Evolutionary conservation across 306 rosid genomes (phyloP).

Genomic region (Cotoneaster glaucophyllus): DNA sequence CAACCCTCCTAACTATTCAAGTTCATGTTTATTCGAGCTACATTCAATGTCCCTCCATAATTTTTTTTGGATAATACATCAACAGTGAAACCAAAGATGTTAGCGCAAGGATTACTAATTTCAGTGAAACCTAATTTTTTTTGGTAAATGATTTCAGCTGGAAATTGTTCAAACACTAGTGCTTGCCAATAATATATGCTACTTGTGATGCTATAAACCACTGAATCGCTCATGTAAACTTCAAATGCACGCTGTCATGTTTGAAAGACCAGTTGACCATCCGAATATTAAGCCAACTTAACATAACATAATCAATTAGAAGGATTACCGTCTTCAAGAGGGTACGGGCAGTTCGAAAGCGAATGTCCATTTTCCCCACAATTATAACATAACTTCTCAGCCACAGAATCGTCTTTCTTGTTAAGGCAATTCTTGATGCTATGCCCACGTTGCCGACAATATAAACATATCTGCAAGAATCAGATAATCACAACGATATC

Average conservation of each 20-base stretch:
- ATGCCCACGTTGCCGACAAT: slow-evolving; percentile 82
- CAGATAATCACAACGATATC: slow-evolving; percentile 8
- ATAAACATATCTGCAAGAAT: slow-evolving; percentile 65
- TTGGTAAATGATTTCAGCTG: not conserved
- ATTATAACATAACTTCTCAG: slow-evolving; percentile 61
- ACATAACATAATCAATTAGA: not conserved
- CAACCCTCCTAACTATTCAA: not conserved
- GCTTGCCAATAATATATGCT: not conserved
- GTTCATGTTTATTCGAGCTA: not conserved
- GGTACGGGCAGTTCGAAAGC: slow-evolving; percentile 49
- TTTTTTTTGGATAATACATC: not conserved
- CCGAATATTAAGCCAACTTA: not conserved
- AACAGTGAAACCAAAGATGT: not conserved
- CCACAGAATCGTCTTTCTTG: slow-evolving; percentile 33
- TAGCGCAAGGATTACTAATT: not conserved
- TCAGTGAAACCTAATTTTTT: no score
- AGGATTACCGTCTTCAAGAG: slow-evolving; percentile 61
- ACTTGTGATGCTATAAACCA: not conserved
- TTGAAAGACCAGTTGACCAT: no score
- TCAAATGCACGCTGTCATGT: not conserved
- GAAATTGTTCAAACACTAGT: not conserved
- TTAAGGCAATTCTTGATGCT: slow-evolving; percentile 73
- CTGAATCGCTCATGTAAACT: not conserved
- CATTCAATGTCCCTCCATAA: not conserved
- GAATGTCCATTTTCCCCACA: slow-evolving; percentile 87